A percentile compares a stretch with the other conserved stretches of the same genome.
These are phyloP conservation scores for Exophiala xenobiotica DNA, from an alignment of 2,329 filamentous ascomycete genomes.

Conservation along the genomic window DNA sequence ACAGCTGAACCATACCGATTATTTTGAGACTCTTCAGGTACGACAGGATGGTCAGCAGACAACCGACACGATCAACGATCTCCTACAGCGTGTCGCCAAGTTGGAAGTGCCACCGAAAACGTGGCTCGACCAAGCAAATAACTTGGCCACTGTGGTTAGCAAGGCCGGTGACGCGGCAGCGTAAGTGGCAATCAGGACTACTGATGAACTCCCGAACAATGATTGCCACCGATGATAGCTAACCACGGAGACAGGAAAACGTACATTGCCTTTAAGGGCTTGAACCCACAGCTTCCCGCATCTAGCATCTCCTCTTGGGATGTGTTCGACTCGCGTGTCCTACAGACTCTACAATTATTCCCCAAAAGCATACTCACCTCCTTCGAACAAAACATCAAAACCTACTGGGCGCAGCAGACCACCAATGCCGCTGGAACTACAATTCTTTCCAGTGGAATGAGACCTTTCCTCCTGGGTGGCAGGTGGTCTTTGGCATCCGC, in stretches of 20 bases:
- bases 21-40: background rate
- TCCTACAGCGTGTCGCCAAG: background rate
- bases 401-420: background rate
- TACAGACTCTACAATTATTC: background rate
- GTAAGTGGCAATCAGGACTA: background rate
- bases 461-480: background rate
- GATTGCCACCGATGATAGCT: background rate
- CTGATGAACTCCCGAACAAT: background rate
- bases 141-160: background rate
- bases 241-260: background rate
- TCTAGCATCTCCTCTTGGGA: background rate
- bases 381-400: background rate
- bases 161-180: background rate
- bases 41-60: background rate
- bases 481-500: background rate
- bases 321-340: background rate
- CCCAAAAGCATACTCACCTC: background rate
- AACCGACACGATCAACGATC: background rate
- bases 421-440: background rate
- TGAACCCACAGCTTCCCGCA: background rate
- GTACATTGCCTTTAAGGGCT: background rate
- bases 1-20: background rate
- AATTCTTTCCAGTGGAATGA: background rate
- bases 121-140: background rate
- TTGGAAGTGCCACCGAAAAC: background rate